A percentile compares a stretch with the other conserved stretches of the same genome.
phyloP scores from a whole-genome alignment of 139 green algal species.

The Gonium pectorale region DNA sequence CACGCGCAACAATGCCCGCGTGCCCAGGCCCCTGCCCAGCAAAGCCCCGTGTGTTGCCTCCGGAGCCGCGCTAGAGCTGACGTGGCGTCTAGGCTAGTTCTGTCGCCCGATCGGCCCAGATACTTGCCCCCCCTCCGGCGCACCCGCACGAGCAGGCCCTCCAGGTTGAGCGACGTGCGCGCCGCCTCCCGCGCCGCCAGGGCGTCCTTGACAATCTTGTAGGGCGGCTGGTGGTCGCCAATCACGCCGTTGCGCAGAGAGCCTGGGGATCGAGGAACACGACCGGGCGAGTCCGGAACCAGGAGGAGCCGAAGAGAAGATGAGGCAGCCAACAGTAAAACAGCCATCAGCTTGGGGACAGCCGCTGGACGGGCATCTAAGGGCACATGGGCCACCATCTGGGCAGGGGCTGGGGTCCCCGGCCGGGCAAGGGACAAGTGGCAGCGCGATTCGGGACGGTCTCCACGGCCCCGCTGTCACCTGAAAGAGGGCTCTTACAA shows the following conservation, averaged over 20 bases:
- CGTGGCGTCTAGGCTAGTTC: neutral
- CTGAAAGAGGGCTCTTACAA: too few species aligned
- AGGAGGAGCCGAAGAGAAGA: too few species aligned
- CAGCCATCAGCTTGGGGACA: too few species aligned
- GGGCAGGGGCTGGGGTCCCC: too few species aligned
- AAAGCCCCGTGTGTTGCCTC: neutral
- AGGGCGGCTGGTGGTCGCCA: constrained; percentile 40
- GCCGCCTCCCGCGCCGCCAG: constrained; percentile 29
- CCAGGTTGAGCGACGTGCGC: neutral
- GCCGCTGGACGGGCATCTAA: too few species aligned
- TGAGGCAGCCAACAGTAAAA: too few species aligned
- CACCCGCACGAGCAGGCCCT: constrained; percentile 6
- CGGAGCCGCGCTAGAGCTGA: neutral
- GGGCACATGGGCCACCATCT: too few species aligned
- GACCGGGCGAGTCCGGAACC: too few species aligned
- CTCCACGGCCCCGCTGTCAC: too few species aligned
- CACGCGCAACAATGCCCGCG: neutral
- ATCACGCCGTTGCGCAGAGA: constrained; percentile 31
- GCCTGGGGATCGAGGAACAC: constrained; percentile 6
- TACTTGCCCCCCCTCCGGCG: neutral
- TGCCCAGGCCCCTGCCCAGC: neutral
- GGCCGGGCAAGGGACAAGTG: too few species aligned
- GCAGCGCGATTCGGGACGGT: too few species aligned
- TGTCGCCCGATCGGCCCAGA: neutral
- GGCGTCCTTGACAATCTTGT: constrained; percentile 26